Evolutionary conservation across 1,139 yeast genomes (phyloP).

Genomic region (Blastobotrys petasosporus): DNA sequence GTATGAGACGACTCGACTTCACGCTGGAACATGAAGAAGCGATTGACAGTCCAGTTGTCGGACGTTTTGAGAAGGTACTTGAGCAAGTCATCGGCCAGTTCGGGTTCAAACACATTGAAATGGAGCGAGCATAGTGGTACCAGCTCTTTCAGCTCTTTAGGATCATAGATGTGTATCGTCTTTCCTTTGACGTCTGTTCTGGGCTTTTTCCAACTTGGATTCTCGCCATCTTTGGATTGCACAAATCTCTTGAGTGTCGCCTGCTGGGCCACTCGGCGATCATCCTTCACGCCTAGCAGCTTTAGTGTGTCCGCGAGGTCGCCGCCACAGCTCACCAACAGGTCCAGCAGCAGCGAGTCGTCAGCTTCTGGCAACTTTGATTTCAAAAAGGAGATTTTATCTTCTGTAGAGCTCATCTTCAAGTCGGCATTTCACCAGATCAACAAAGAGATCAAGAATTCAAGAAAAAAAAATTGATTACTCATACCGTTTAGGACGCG

Average conservation of each 20-base stretch:
- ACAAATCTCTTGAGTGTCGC: conserved; percentile 4
- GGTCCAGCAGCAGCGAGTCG: conserved; percentile 29
- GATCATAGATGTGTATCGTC: conserved; percentile 26
- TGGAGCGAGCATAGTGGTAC: conserved; percentile 48
- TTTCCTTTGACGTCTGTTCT: conserved; percentile 15
- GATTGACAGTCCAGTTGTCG: conserved; percentile 36
- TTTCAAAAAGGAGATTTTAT: conserved; percentile 27
- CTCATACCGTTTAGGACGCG: no score
- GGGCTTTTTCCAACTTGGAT: not conserved
- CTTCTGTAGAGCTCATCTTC: conserved; percentile 34
- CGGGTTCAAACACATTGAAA: conserved; percentile 46
- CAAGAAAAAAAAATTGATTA: no score
- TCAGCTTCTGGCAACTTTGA: conserved; percentile 26
- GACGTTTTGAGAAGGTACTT: conserved; percentile 39
- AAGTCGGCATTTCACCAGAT: no score
- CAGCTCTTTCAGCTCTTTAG: conserved; percentile 35
- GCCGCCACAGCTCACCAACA: conserved; percentile 34
- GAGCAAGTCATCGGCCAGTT: conserved; percentile 43
- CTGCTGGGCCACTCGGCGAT: conserved; percentile 4
- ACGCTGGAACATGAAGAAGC: conserved; percentile 56
- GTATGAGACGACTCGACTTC: conserved; percentile 51
- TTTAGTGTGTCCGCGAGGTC: conserved; percentile 24
- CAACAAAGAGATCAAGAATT: no score
- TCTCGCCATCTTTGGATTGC: no score
- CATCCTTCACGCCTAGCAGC: conserved; percentile 22